Percentiles rank a stretch among this genome's conserved stretches.
These are phyloP conservation scores for Phytophthora cajani DNA, from an alignment of 352 stramenopile genomes.

Conservation along the genomic window DNA sequence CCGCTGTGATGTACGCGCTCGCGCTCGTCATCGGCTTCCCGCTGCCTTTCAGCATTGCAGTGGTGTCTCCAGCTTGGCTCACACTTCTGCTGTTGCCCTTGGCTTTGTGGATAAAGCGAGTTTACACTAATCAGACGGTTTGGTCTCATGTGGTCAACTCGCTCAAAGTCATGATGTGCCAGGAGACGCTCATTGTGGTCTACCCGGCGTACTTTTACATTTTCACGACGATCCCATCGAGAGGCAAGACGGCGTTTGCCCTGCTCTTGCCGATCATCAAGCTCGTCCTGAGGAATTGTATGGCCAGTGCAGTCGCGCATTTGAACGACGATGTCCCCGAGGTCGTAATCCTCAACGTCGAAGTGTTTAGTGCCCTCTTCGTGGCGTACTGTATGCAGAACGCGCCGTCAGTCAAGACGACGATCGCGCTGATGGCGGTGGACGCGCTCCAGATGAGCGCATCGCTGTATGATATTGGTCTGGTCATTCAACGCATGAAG, in stretches of 20 bases:
- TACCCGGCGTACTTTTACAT: not conserved
- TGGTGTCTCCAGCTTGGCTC: not conserved
- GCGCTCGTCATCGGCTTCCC: not conserved
- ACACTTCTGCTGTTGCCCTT: not conserved
- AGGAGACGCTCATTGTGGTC: not conserved
- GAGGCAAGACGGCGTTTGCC: not conserved
- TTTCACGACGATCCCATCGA: not conserved
- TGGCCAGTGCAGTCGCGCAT: not conserved
- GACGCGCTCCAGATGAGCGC: conserved; percentile 12
- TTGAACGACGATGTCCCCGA: not conserved
- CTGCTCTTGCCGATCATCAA: not conserved
- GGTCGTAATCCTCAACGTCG: not conserved
- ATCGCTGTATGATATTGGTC: conserved; percentile 7
- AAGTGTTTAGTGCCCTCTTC: not conserved
- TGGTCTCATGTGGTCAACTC: not conserved
- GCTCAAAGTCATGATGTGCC: not conserved
- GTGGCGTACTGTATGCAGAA: not conserved
- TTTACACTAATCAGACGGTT: not conserved
- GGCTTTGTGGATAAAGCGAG: not conserved
- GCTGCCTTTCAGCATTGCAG: not conserved
- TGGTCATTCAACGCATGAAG: not conserved
- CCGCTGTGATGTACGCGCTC: not conserved
- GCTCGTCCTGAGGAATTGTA: not conserved
- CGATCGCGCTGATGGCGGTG: conserved; percentile 3
- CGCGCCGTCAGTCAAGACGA: conserved; percentile 24